These are phyloP conservation scores for Solanum pinnatisectum DNA, from an alignment of 257 asterid species.

Conservation along the genomic window DNA sequence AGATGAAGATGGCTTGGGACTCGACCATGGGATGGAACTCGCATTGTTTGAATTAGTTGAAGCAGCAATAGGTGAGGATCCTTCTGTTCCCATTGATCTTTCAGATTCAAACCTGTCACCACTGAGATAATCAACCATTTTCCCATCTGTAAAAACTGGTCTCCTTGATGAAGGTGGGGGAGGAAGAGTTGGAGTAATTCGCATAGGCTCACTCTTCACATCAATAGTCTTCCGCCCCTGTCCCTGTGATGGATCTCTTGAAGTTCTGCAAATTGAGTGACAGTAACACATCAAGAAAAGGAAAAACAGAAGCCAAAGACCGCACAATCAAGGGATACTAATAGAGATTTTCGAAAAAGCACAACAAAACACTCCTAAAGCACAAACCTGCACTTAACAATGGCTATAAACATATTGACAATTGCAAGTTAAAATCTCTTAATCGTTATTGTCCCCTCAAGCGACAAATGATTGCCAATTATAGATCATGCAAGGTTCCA, in stretches of 20 bases:
- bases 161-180: conserved; percentile 72
- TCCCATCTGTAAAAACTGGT: conserved; percentile 37
- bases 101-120: conserved; percentile 62
- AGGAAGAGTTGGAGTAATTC: conserved; percentile 46
- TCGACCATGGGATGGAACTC: conserved; percentile 21
- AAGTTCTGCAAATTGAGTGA: conserved; percentile 37
- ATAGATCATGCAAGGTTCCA: not conserved
- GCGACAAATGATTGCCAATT: not conserved
- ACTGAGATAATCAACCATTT: conserved; percentile 69
- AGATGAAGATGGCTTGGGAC: conserved; percentile 29
- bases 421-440: not conserved
- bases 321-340: not conserved
- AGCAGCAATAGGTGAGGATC: conserved; percentile 26
- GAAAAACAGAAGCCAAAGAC: not conserved
- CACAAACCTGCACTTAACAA: not conserved
- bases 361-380: not conserved
- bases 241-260: conserved; percentile 68
- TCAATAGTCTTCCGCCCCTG: conserved; percentile 39
- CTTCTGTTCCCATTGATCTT: conserved; percentile 34
- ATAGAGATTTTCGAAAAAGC: not conserved
- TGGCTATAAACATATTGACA: not conserved
- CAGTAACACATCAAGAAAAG: not conserved
- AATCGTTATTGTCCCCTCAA: not conserved
- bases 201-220: conserved; percentile 26
- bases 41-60: conserved; percentile 35